These are phyloP conservation scores for Aspergillus sp. DNA, from an alignment of 2,329 filamentous ascomycete species.

Conservation along the genomic window DNA sequence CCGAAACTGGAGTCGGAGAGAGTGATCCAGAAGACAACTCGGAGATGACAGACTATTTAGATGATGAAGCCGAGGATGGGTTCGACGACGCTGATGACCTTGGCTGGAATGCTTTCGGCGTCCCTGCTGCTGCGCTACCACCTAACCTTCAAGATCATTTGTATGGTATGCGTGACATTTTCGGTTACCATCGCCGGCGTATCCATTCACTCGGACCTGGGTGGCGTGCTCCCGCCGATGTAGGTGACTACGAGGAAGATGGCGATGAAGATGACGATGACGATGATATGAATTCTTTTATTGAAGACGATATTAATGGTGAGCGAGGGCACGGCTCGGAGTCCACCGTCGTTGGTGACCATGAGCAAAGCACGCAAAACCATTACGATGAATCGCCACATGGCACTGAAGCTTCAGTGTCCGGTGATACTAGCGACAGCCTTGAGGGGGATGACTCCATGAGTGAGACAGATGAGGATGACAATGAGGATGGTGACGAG, in stretches of 20 bases:
- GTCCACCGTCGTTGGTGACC: slow-evolving; percentile 23
- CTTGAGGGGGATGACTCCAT: slow-evolving; percentile 4
- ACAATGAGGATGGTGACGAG: slow-evolving; percentile 14
- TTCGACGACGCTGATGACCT: slow-evolving; percentile 22
- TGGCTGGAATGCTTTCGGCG: slow-evolving; percentile 9
- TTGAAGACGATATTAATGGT: slow-evolving; percentile 21
- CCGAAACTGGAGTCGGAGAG: slow-evolving; percentile 28
- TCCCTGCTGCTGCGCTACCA: not conserved
- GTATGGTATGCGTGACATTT: not conserved
- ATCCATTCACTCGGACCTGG: slow-evolving; percentile 1
- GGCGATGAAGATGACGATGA: slow-evolving; percentile 21
- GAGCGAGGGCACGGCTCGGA: slow-evolving; percentile 10
- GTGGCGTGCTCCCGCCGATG: slow-evolving; percentile 4
- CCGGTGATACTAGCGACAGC: slow-evolving; percentile 4
- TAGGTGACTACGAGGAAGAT: slow-evolving; percentile 6
- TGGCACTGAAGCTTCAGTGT: slow-evolving; percentile 10
- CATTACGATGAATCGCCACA: slow-evolving; percentile 9
- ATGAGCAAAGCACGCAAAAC: slow-evolving; percentile 7
- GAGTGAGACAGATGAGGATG: slow-evolving; percentile 6
- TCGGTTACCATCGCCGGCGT: not conserved
- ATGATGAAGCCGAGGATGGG: slow-evolving; percentile 19
- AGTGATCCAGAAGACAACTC: slow-evolving; percentile 35
- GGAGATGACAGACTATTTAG: slow-evolving; percentile 36
- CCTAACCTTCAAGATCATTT: not conserved
- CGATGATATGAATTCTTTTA: slow-evolving; percentile 26